phyloP scores from a whole-genome alignment of 768 basidiomycete species.

The Paxillus involutus region DNA sequence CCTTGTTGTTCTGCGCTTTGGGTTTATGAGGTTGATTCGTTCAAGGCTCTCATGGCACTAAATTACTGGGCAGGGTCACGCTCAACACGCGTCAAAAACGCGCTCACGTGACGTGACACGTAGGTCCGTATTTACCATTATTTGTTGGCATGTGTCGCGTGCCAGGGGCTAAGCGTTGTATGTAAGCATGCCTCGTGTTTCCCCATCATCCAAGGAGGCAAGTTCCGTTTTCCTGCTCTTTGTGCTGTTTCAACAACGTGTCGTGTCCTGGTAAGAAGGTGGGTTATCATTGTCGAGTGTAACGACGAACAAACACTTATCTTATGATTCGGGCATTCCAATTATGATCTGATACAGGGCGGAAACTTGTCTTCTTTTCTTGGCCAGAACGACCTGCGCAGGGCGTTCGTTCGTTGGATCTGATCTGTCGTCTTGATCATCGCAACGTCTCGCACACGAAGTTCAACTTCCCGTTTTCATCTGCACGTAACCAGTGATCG shows the following conservation, averaged over 20 bases:
- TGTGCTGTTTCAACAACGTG: slow-evolving; percentile 21
- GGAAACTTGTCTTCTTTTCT: slow-evolving; percentile 1
- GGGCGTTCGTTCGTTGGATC: slow-evolving; percentile 27
- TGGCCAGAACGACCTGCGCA: slow-evolving; percentile 25
- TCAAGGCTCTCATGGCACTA: no score
- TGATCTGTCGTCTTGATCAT: slow-evolving; percentile 20
- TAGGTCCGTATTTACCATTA: slow-evolving; percentile 6
- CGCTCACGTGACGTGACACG: slow-evolving; percentile 24
- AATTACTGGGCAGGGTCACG: no score
- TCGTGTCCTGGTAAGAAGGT: slow-evolving; percentile 27
- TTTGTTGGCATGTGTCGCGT: slow-evolving; percentile 15
- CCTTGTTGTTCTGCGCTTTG: no score
- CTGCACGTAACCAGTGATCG: slow-evolving; percentile 10
- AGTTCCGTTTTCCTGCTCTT: slow-evolving; percentile 20
- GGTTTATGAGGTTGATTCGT: no score
- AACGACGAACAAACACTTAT: slow-evolving; percentile 3
- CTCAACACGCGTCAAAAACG: not conserved
- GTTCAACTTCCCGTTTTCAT: slow-evolving; percentile 4
- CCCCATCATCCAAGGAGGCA: slow-evolving; percentile 21
- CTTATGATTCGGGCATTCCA: not conserved
- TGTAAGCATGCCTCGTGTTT: slow-evolving; percentile 33
- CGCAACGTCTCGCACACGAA: slow-evolving; percentile 17
- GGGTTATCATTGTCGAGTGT: slow-evolving; percentile 5
- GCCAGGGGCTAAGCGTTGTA: slow-evolving; percentile 7
- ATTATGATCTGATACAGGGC: not conserved